These are phyloP conservation scores for Middelhovenomyces tepae DNA, from an alignment of 805 yeast species.

Conservation along the genomic window DNA sequence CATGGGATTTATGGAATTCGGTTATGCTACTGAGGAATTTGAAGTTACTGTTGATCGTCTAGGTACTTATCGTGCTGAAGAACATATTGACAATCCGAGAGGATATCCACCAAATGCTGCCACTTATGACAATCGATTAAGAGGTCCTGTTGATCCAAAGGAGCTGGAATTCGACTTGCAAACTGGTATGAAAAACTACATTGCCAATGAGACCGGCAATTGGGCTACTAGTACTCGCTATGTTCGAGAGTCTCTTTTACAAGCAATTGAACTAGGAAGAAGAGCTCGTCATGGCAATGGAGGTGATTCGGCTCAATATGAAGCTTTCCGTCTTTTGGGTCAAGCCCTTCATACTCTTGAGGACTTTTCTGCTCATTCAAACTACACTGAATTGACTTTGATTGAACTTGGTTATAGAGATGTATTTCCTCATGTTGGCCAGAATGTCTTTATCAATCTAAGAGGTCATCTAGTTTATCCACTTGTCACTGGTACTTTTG, in stretches of 20 bases:
- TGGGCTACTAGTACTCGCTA: slow-evolving; percentile 18
- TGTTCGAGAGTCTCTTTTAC: slow-evolving; percentile 14
- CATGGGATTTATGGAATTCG: slow-evolving; percentile 17
- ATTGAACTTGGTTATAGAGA: slow-evolving; percentile 15
- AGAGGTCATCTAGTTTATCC: slow-evolving; percentile 18
- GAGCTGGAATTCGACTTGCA: slow-evolving; percentile 18
- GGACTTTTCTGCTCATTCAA: slow-evolving; percentile 20
- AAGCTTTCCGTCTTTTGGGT: slow-evolving; percentile 18
- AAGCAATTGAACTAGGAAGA: slow-evolving; percentile 16
- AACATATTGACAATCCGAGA: slow-evolving; percentile 20
- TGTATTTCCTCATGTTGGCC: slow-evolving; percentile 20
- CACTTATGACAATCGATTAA: slow-evolving; percentile 12
- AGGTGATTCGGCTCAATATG: slow-evolving; percentile 11
- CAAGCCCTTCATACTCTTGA: slow-evolving; percentile 21
- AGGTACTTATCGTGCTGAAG: slow-evolving; percentile 19
- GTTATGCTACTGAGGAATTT: slow-evolving; percentile 21
- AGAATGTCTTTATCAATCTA: slow-evolving; percentile 14
- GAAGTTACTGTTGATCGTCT: slow-evolving; percentile 19
- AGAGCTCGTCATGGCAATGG: slow-evolving; percentile 8
- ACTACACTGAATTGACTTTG: slow-evolving; percentile 15
- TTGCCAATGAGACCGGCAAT: slow-evolving; percentile 18
- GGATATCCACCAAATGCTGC: slow-evolving; percentile 18
- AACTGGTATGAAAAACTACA: slow-evolving; percentile 21
- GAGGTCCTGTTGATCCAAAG: slow-evolving; percentile 16
- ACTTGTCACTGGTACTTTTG: slow-evolving; percentile 21